A percentile compares a stretch with the other conserved stretches of the same genome.
Evolutionary conservation across 73 alveolate genomes (phyloP).

Genomic region (Paramecium tetraurelia): DNA sequence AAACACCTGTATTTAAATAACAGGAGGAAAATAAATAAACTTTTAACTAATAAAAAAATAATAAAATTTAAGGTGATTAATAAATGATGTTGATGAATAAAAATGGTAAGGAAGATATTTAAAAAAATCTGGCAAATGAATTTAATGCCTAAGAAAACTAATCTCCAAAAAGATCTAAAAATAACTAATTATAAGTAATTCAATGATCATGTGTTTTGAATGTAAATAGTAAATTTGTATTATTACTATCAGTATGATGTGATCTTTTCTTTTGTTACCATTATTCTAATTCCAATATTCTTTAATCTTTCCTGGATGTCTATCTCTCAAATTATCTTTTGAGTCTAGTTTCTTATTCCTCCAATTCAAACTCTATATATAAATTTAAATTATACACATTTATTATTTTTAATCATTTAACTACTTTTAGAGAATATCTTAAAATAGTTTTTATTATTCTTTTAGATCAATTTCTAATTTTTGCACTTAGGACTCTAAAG

Average conservation of each 20-base stretch:
- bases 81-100: not conserved
- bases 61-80: not conserved
- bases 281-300: not conserved
- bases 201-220: constrained; percentile 26
- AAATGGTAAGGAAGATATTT: not conserved
- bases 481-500: not conserved
- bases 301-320: not conserved
- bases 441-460: not conserved
- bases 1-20: not conserved
- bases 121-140: not conserved
- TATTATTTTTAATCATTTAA: not conserved
- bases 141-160: not conserved
- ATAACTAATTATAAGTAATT: not conserved
- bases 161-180: not conserved
- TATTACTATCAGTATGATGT: not conserved
- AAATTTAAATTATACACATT: not conserved
- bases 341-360: not conserved
- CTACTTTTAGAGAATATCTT: not conserved
- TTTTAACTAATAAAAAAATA: not conserved
- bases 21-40: not conserved
- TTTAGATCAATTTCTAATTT: not conserved
- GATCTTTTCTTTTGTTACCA: not conserved
- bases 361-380: not conserved
- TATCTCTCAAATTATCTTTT: not conserved
- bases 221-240: not conserved